Evolutionary conservation across 2,329 filamentous ascomycete species (phyloP), one percentile per base, ranked within the genome.

Genomic region (Aureobasidium leucospermi): DNA sequence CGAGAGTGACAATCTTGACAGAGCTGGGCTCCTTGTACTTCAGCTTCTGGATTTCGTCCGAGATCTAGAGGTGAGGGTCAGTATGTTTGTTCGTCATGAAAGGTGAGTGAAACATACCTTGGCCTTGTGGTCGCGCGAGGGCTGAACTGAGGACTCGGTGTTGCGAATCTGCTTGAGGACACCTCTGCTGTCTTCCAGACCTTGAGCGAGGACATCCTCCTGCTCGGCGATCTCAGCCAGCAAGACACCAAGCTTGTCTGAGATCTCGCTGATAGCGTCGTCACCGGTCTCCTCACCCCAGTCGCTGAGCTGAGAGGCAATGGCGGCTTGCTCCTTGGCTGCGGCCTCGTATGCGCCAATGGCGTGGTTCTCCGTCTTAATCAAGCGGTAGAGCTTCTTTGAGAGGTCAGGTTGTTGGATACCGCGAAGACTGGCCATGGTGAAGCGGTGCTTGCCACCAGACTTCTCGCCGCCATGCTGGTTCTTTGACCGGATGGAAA

Each of bases 281-380:
- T 99, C 94, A 57, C 85, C 83, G 1, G 92, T 96, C 62, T 89
- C 84, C 76, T 97, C 92, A 60, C 94, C 94, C 94, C 94, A 99
- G 66, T 97, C 92, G 7, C 90, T 96, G 46, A 99, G 84, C 77
- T 97, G 93, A 10, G 86, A 85, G 15, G 92, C 94, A 68, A 97
- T 91, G 52, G 85, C 84, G 62, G 90, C 77, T 60, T 91, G 89
- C 78, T 96, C 93, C 61, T 87, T 88, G 51, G 86, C 90, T 6
- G 93, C 94, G 6, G 84, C 78, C 76, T 96, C 90, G 76, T 96
- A 88, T 51, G 89, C 88, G 52, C 82, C 80, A 68, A 97, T 91
- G 38, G 92, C 86, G 70, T 88, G 86, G 79, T 96, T 97, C 75
- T 95, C 88, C 52, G 88, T 89, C 78, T 99, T 99, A 80, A 97